Evolutionary conservation across 371 early-diverging fungal genomes (phyloP), one percentile per base, ranked within the genome.

Genomic region (Mucor irregularis): DNA sequence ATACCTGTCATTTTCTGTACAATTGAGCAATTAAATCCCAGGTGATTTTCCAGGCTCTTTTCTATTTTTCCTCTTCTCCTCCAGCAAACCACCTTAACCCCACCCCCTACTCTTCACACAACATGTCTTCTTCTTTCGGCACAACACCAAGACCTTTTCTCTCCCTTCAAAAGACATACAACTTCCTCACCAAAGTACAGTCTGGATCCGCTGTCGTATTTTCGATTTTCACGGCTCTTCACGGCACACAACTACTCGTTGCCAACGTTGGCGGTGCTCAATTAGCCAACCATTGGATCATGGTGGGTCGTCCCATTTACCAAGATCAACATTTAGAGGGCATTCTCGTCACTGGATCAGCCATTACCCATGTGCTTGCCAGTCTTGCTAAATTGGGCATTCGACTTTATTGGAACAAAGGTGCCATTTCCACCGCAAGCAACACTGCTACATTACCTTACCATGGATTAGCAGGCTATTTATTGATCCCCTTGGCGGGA

Each of bases 261-360:
- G 69, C 70, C 14, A 66, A 71, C 21, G 29, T 73, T 1, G 69
- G 67, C 17, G 79, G 79, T 14, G 61, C 56, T 6, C 54, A 53
- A 28, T 42, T 56, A 26, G 55, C 70, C 25, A 71, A 78, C 42
- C 62, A 64, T n/a, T 64, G 55, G 56, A 39, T 78, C 11, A 49
- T 75, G 24, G 42, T 75, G 16, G 71, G 66, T 2, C 54, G 79
- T 53, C 75, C 79, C 2, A 53, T 78, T 17, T 78, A 78, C 35
- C 79, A 78, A 64, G 79, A 78, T 52, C 59, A 67, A 11, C 69
- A 71, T 30, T 33, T 66, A 22, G 79, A 78, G 44, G 63, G 64
- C 0, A 13, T 73, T 2, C 25, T 78, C 3, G 72, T 78, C 4
- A 70, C 73, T 13, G 78, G 78, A 4, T 61, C 74, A 3, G 65